phyloP scores from a whole-genome alignment of 2,329 filamentous ascomycete species.

The Cryphonectria carpinicola region DNA sequence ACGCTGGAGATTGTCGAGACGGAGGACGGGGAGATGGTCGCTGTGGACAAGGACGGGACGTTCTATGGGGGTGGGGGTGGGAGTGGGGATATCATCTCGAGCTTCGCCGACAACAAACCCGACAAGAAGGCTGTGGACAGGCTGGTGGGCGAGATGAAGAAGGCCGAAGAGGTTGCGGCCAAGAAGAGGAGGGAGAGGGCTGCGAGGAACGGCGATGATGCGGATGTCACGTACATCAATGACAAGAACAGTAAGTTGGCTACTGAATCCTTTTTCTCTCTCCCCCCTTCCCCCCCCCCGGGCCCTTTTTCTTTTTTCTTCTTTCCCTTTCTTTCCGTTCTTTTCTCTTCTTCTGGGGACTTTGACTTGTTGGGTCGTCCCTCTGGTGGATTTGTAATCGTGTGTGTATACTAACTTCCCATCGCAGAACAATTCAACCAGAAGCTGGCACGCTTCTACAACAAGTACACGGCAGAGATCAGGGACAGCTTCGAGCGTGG shows the following conservation, averaged over 20 bases:
- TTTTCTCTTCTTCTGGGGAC: neutral
- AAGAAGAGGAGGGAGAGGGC: constrained; percentile 85
- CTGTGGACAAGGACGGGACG: constrained; percentile 85
- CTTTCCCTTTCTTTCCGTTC: neutral
- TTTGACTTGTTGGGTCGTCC: neutral
- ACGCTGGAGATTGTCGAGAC: constrained; percentile 93
- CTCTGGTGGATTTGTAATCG: neutral
- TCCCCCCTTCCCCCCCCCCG: neutral
- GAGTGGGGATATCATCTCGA: constrained; percentile 79
- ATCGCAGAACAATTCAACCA: constrained; percentile 93
- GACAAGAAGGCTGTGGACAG: constrained; percentile 86
- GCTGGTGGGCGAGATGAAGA: constrained; percentile 81
- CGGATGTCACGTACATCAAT: constrained; percentile 98
- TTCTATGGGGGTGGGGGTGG: constrained; percentile 91
- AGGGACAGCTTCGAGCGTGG: constrained; percentile 96
- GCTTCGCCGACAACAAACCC: constrained; percentile 83
- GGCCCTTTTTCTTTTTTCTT: neutral
- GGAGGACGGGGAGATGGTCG: constrained; percentile 91
- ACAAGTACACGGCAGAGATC: constrained; percentile 98
- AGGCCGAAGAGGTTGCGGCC: constrained; percentile 83
- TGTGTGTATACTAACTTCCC: constrained; percentile 1
- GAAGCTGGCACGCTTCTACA: constrained; percentile 94
- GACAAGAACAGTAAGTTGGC: constrained; percentile 74
- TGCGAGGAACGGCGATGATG: constrained; percentile 78
- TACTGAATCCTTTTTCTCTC: neutral